Base-by-base conservation (phyloP, 1,284 basidiomycete genomes). In the Ceratobasidium sp. region DNA sequence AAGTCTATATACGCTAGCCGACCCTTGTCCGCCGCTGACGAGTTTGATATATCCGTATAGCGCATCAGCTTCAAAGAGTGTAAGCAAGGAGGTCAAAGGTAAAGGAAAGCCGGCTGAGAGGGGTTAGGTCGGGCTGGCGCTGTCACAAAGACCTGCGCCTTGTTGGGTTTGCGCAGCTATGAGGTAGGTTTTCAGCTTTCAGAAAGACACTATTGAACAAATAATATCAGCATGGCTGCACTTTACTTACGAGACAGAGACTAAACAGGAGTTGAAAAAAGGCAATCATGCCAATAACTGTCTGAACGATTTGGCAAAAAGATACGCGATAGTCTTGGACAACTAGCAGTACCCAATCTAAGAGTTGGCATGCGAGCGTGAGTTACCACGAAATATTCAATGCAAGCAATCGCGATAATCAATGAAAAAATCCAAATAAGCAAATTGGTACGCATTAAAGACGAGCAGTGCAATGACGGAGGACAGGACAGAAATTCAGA, bases 291-390 rank as follows among this genome's bases (percentile, higher is more conserved):
- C 96, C 97, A 60, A 97, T 79, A 40, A 94, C 91, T 91, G 89
- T 0, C 92, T 91, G 92, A 96, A 96, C 1, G 93, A 93, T 87
- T 92, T 95, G 83, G 94, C 91, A 86, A 95, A 95, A 58, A 79
- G 77, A 64, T 81, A 78, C 40, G 80, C 78, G 28, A 80, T 94
- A 13, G 97, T 98, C 79, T 97, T 91, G 49, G 95, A 96, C 77
- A 98, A 88, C 78, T 97, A 94, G 85, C 97, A 98, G 86, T 98
- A 98, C 0, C 97, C 97, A 81, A 98, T 97, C 97, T 97, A 98
- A 4, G 96, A 97, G 86, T 97, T 98, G 84, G 91, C 94, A 86
- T 98, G 97, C n/a, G 95, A 95, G 28, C 95, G 90, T 69, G 96
- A 97, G 86, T 98, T 98, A 79, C 97, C 97, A 80, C 97, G 92